phyloP scores from a whole-genome alignment of 129 eudicot genomes.

The Solidago caesia region DNA sequence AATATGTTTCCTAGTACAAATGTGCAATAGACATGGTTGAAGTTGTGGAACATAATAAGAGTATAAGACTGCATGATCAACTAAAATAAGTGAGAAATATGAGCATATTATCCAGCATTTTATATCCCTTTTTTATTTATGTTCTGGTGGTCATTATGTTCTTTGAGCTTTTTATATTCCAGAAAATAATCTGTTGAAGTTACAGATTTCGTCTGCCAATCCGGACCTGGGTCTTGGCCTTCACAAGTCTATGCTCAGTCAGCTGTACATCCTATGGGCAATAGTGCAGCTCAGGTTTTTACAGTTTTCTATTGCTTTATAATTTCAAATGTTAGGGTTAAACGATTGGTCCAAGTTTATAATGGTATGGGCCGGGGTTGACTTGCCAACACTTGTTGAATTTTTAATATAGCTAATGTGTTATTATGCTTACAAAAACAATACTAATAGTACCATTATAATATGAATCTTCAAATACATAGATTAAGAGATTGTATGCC shows the following conservation, averaged over 20 bases:
- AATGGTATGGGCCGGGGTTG: too few species aligned
- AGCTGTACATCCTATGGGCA: slow-evolving; percentile 92
- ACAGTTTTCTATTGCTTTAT: slow-evolving; percentile 18
- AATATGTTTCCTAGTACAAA: neutral
- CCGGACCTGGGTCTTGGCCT: slow-evolving; percentile 99
- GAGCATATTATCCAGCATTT: neutral
- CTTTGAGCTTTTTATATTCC: neutral
- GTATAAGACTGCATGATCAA: neutral
- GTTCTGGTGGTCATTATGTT: slow-evolving; percentile 26
- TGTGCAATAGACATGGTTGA: slow-evolving; percentile 6
- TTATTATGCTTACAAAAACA: too few species aligned
- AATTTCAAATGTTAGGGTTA: neutral
- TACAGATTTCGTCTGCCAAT: slow-evolving; percentile 92
- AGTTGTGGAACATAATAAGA: neutral
- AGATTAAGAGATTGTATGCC: too few species aligned
- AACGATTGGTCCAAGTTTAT: neutral
- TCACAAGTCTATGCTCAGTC: slow-evolving; percentile 82
- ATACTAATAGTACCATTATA: too few species aligned
- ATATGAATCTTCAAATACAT: too few species aligned
- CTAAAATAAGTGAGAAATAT: slow-evolving; percentile 9
- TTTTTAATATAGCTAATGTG: neutral
- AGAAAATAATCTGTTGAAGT: slow-evolving; percentile 19
- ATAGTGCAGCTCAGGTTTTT: slow-evolving; percentile 95
- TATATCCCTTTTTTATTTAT: slow-evolving; percentile 1
- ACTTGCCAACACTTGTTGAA: neutral